Evolutionary conservation across 805 yeast species (phyloP), one percentile per base, ranked within the genome.

Genomic region (Metschnikowia rubicola): DNA sequence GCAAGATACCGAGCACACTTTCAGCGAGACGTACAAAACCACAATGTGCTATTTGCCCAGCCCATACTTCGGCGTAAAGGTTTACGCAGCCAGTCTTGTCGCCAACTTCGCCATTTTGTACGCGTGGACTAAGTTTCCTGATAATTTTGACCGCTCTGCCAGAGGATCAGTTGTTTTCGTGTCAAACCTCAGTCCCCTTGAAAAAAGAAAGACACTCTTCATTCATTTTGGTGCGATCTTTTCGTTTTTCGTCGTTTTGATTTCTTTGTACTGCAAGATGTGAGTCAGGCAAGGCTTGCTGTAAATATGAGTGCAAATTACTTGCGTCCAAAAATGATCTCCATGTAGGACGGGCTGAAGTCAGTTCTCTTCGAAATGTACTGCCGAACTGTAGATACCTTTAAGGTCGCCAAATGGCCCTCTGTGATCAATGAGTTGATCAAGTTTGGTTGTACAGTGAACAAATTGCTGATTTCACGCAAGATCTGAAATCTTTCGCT

Each of bases 381-480:
- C 54, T 79, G 84, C 48, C 84, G 77, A 31, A 88, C 70, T 7
- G 84, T 68, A 40, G 73, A 74, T 9, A 83, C 82, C 59, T 81
- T 83, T 61, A 88, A 73, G 47, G 74, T 75, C 1, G 84, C 81
- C 52, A 90, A 70, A 56, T 83, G 88, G 1, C 96, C 94, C 59
- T 89, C 96, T 35, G 83, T 81, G 2, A 89, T 81, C 59, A 90
- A 73, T 1, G 96, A 86, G 52, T 82, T 82, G 45, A 90, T 69
- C 56, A 88, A 75, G 47, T 86, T 86, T 2, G 92, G 86, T 60
- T 87, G 94, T 13, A 88, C 96, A 0, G 96, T 84, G 63, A 84
- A 91, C 49, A 91, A 69, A 58, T 88, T 88, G 30, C 92, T 89
- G 51, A 91, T 78, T 55, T 90, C 96, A 61, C 89, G 79, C 52